phyloP scores from a whole-genome alignment of 768 basidiomycete species.

The Suillus americanus region DNA sequence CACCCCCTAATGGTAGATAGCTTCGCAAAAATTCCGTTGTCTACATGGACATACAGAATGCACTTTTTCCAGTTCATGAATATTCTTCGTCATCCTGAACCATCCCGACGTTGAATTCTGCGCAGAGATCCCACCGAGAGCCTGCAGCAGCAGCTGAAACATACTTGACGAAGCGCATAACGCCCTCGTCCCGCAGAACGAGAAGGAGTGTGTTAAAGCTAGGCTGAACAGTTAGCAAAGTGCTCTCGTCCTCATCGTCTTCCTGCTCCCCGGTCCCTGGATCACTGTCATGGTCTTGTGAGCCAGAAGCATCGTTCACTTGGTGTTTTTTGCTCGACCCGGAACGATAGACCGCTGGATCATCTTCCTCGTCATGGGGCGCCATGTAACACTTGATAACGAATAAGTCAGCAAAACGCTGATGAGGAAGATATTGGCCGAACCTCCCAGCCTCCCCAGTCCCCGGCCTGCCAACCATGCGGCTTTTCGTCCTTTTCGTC shows the following conservation, averaged over 20 bases:
- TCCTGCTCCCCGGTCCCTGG: slow-evolving; percentile 39
- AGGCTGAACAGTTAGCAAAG: slow-evolving; percentile 83
- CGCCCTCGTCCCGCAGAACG: slow-evolving; percentile 88
- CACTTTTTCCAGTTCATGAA: slow-evolving; percentile 12
- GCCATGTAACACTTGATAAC: slow-evolving; percentile 83
- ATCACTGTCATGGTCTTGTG: slow-evolving; percentile 4
- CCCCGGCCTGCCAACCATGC: slow-evolving; percentile 66
- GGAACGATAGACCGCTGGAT: slow-evolving; percentile 90
- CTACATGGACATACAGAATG: background rate
- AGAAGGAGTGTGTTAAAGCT: slow-evolving; percentile 88
- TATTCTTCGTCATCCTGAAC: slow-evolving; percentile 58
- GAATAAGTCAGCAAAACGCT: background rate
- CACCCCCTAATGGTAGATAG: background rate
- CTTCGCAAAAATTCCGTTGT: background rate
- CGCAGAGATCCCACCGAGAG: slow-evolving; percentile 91
- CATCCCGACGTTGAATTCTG: slow-evolving; percentile 90
- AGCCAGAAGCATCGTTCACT: slow-evolving; percentile 13
- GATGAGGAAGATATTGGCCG: slow-evolving; percentile 16
- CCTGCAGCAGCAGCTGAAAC: slow-evolving; percentile 86
- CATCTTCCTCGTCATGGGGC: slow-evolving; percentile 91
- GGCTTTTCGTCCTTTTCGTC: slow-evolving; percentile 32
- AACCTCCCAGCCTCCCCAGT: slow-evolving; percentile 96
- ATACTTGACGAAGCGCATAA: slow-evolving; percentile 96
- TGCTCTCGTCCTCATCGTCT: slow-evolving; percentile 69
- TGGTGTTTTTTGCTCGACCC: slow-evolving; percentile 40